Base-by-base conservation (phyloP, 2,329 filamentous ascomycete genomes). In the Fusarium veterinarium region DNA sequence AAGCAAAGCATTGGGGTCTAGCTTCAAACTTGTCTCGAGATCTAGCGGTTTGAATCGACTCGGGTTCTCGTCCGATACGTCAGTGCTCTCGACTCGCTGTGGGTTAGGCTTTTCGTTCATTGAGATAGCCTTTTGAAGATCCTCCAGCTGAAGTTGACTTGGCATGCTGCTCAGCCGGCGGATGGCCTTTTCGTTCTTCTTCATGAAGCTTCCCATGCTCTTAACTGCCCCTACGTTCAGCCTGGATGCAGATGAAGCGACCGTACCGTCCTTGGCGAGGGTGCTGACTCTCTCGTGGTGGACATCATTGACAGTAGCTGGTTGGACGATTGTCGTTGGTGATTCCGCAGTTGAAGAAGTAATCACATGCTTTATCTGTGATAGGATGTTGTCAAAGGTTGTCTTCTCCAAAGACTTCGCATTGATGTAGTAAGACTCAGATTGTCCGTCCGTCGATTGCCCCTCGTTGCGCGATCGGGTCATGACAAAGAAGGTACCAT, bases 401-500 rank as follows among this genome's bases (percentile, higher is more conserved):
- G 71, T 76, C 14, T 67, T 76, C 41, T 73, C 67, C 12, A 38
- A 49, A 1, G 66, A 64, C 28, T 71, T 75, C 3, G 41, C 44
- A 2, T 71, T 67, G 52, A 72, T 62, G 56, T 68, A 73, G 41
- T 72, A 69, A 2, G 65, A 33, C 19, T 68, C 37, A 10, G 52
- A 17, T 40, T 65, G 70, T 0, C 64, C 57, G 7, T 59, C 41
- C 9, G 51, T 58, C 9, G 25, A 25, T 25, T 25, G 25, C 5
- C 25, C 25, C 1, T 25, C 25, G 1, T 25, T 25, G 25, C 25
- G 25, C 25, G 25, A 79, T 46, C 83, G 81, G 0, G 86, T 80
- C 23, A 88, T 79, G 4, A 88, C 78, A 71, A 89, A 89, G 67
- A 89, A 84, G 1, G 83, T 86, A 1, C 87, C 86, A 52, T 89